Evolutionary conservation across 2,329 filamentous ascomycete species (phyloP).

Genomic region (Thielaviopsis cerberus): DNA sequence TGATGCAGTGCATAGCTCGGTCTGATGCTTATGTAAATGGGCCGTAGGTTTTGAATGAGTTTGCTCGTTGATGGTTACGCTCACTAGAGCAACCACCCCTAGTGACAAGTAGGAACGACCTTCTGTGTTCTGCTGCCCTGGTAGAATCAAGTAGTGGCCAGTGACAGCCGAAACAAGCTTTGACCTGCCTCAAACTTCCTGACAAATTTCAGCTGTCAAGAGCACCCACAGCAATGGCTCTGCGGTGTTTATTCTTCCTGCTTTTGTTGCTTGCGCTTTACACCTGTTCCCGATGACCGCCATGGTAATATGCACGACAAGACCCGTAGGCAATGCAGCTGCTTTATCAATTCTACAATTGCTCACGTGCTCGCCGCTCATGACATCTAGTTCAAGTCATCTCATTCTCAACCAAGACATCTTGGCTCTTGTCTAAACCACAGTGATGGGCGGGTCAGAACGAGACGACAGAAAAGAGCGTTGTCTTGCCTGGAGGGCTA

Average conservation of each 20-base stretch:
- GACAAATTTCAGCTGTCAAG: background rate
- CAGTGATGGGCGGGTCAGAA: background rate
- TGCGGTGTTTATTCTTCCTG: background rate
- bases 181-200: background rate
- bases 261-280: background rate
- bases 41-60: too few relatives aligned
- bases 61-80: too few relatives aligned
- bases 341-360: background rate
- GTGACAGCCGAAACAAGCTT: background rate
- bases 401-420: background rate
- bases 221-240: background rate
- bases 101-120: too few relatives aligned
- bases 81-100: too few relatives aligned
- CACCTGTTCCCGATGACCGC: background rate
- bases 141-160: background rate
- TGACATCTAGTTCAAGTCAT: too few relatives aligned
- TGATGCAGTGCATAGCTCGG: too few relatives aligned
- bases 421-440: background rate
- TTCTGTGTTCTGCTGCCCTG: background rate
- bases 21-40: too few relatives aligned
- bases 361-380: background rate
- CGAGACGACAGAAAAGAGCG: background rate
- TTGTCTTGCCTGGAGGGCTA: too few relatives aligned
- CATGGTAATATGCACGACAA: background rate
- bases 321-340: background rate